Conservation (phyloP, 1,284 basidiomycete species). For the Phellopilus nigrolimitatus region DNA sequence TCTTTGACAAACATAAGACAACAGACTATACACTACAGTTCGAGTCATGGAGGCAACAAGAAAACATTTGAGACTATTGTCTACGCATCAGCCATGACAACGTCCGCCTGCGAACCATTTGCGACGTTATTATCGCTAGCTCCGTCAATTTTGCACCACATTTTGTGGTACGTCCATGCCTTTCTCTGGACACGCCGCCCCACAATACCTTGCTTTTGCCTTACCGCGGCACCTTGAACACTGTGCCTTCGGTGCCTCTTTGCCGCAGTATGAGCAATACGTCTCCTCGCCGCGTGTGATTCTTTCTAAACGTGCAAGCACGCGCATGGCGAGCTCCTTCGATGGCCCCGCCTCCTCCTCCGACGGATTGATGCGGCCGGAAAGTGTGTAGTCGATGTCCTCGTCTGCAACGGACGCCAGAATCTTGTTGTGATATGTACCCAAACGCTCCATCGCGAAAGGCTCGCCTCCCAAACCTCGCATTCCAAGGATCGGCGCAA, state of each 20-base stretch:
- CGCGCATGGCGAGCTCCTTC: conserved; percentile 10
- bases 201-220: conserved; percentile 6
- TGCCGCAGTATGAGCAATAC: conserved; percentile 16
- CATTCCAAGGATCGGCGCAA: conserved; percentile 3
- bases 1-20: too few species aligned
- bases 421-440: conserved; percentile 5
- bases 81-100: background rate
- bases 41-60: background rate
- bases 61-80: background rate
- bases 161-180: conserved; percentile 17
- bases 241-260: conserved; percentile 1
- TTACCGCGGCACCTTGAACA: conserved; percentile 10
- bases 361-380: background rate
- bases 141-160: conserved; percentile 15
- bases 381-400: background rate
- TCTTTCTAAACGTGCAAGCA: conserved; percentile 7
- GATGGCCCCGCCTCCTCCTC: background rate
- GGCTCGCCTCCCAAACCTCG: conserved; percentile 11
- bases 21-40: background rate
- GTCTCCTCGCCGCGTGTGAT: conserved; percentile 1
- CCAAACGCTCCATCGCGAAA: conserved; percentile 6
- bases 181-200: conserved; percentile 6
- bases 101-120: background rate
- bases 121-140: background rate
- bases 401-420: background rate